Evolutionary conservation across 768 basidiomycete genomes (phyloP).

Genomic region (Exsudoporus frostii): DNA sequence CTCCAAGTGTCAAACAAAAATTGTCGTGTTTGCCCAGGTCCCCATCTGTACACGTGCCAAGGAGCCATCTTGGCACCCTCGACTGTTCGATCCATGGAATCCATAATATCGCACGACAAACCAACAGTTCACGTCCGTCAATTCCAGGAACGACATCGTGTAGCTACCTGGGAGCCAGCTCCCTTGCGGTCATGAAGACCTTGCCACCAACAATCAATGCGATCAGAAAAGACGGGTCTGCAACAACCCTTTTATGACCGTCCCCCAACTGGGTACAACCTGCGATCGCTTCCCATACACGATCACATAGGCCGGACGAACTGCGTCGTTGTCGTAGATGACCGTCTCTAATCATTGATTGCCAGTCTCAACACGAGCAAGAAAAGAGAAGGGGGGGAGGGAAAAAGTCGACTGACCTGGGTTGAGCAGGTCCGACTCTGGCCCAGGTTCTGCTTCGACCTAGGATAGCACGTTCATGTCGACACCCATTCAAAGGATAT

Average conservation of each 20-base stretch:
- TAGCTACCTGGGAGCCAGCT: background rate
- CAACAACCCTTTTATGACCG: background rate
- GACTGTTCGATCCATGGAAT: too few species aligned
- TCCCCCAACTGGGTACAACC: background rate
- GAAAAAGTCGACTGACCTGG: background rate
- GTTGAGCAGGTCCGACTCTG: conserved; percentile 15
- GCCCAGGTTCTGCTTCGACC: conserved; percentile 14
- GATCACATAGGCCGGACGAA: conserved; percentile 12
- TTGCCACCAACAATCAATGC: background rate
- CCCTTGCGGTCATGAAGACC: background rate
- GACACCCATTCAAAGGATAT: background rate
- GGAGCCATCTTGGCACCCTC: too few species aligned
- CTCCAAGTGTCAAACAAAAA: too few species aligned
- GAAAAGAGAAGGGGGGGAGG: background rate
- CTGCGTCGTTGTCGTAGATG: conserved; percentile 13
- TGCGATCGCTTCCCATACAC: conserved; percentile 10
- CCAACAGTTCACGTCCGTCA: background rate
- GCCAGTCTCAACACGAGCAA: background rate
- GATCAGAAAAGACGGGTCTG: conserved; percentile 4
- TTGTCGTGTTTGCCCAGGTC: too few species aligned
- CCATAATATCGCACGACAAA: background rate
- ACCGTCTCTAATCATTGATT: conserved; percentile 5
- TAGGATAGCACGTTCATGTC: background rate
- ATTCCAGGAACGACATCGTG: background rate
- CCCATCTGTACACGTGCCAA: too few species aligned